Conservation (phyloP, 768 basidiomycete genomes). For the Pluteus cervinus region DNA sequence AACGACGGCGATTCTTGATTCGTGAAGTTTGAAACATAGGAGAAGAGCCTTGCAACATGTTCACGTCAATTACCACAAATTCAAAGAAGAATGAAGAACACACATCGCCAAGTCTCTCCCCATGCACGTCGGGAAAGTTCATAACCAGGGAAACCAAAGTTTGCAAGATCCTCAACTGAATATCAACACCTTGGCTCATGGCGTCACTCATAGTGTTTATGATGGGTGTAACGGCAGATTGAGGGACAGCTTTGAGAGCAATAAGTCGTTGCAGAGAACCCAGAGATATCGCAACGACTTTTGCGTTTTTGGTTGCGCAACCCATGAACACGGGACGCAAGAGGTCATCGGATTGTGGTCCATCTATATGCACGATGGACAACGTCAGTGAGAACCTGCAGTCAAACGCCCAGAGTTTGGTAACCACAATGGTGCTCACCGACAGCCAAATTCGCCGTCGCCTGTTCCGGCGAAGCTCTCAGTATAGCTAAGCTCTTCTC, state of each 20-base stretch:
- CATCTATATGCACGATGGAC: constrained; percentile 44
- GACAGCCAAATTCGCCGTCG: constrained; percentile 62
- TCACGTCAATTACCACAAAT: not conserved
- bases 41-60: constrained; percentile 61
- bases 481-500: constrained; percentile 83
- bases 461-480: constrained; percentile 77
- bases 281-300: constrained; percentile 89
- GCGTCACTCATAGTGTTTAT: constrained; percentile 83
- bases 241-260: constrained; percentile 77
- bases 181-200: constrained; percentile 92
- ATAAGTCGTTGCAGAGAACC: constrained; percentile 90
- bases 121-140: constrained; percentile 79
- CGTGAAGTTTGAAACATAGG: constrained; percentile 94
- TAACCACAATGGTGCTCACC: too few species aligned
- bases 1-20: constrained; percentile 92
- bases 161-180: constrained; percentile 90
- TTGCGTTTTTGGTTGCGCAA: constrained; percentile 87
- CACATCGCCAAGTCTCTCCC: constrained; percentile 75
- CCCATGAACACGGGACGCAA: constrained; percentile 90
- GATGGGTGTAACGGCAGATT: constrained; percentile 71
- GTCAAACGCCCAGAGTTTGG: too few species aligned
- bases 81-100: not conserved
- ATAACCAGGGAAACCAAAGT: constrained; percentile 89
- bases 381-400: too few species aligned
- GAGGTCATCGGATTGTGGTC: constrained; percentile 74